Evolutionary conservation across 371 early-diverging fungal species (phyloP), one percentile per base, ranked within the genome.

Genomic region (Apophysomyces elegans): DNA sequence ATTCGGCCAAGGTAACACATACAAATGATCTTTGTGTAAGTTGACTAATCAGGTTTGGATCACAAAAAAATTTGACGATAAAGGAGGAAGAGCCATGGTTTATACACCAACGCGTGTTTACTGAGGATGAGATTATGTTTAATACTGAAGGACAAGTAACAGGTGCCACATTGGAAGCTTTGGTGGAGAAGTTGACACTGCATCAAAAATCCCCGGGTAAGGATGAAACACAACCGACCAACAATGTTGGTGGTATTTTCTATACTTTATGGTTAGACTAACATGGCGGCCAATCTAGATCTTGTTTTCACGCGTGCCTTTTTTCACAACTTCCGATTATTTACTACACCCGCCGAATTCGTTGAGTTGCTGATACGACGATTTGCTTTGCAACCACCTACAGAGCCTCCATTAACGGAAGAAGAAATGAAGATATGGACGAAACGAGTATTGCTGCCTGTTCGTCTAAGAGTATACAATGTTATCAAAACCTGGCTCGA

Each of bases 401-500:
- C 69, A 1, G 87, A 87, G 7, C 68, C 94, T 61, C 70, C 70
- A 11, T 66, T 84, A 1, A 80, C 83, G 12, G 91, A 96, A 58
- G 77, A 84, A 2, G 93, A 96, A 62, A 59, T 86, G 38, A 78
- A 76, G n/a, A 62, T 86, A 5, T 98, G 97, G 97, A 85, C 83
- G 37, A 92, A 91, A 56, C 89, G 87, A 56, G 95, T 96, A 62
- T 81, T 89, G 61, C 84, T 84, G n/a, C 96, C 96, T 2, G 86
- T 96, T 58, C 93, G 96, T 12, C 73, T 96, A 46, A 86, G 86
- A 13, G 97, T 98, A 0, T 93, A 87, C 78, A 96, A 95, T 72
- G 88, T 96, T 7, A 88, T 95, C 75, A 95, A 95, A 70, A 86
- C 86, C 5, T 98, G 98, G 98, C 78, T 98, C 12, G 96, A 96